Conservation (phyloP, 2,329 filamentous ascomycete genomes). For the Fusarium guadeloupense region DNA sequence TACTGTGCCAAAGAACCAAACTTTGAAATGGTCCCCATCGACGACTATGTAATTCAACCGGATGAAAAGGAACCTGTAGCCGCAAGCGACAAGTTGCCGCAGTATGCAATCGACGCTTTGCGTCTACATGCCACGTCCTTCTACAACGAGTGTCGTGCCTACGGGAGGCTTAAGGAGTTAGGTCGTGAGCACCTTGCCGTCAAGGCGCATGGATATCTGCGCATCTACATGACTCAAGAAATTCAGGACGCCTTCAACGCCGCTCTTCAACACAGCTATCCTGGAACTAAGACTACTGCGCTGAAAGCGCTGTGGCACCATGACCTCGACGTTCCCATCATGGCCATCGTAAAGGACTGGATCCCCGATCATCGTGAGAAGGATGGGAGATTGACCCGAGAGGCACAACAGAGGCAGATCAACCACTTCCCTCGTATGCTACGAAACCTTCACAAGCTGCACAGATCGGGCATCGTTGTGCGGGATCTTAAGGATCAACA, state of each 20-base stretch:
- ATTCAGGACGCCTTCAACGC: background rate
- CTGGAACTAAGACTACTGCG: background rate
- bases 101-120: background rate
- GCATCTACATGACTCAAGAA: background rate
- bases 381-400: background rate
- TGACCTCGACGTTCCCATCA: background rate
- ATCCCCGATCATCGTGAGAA: background rate
- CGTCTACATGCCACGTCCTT: slow-evolving; percentile 3
- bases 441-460: background rate
- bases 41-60: no score
- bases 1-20: accelerated
- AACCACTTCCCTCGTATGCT: slow-evolving; percentile 6
- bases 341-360: slow-evolving; percentile 30
- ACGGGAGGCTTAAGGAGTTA: slow-evolving; percentile 20
- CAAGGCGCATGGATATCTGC: slow-evolving; percentile 12
- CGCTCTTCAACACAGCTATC: background rate
- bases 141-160: slow-evolving; percentile 21
- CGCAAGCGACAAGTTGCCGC: background rate
- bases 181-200: slow-evolving; percentile 4
- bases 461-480: slow-evolving; percentile 12
- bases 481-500: slow-evolving; percentile 11
- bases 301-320: background rate
- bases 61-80: accelerated
- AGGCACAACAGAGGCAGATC: background rate
- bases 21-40: background rate